Conservation (phyloP, 2,329 filamentous ascomycete genomes). For the Akanthomyces muscarius region DNA sequence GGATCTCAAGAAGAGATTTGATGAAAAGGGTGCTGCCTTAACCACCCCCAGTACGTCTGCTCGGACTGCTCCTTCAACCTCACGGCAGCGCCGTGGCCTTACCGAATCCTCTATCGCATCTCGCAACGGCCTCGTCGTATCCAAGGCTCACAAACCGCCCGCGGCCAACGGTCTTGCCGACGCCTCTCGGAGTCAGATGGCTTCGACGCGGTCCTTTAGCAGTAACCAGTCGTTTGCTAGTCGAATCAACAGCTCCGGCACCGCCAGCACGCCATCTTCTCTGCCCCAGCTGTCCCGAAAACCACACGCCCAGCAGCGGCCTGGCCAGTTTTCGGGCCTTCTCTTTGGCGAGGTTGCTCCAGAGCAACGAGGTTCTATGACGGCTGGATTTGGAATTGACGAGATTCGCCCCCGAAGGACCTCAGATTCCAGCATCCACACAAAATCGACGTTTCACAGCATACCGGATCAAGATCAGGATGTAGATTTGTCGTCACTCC, state of each 20-base stretch:
- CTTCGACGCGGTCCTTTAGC: conserved; percentile 23
- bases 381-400: conserved; percentile 59
- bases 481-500: conserved; percentile 59
- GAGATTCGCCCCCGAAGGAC: conserved; percentile 53
- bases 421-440: conserved; percentile 66
- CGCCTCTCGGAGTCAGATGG: not conserved
- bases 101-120: conserved; percentile 9
- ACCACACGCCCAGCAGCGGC: conserved; percentile 32
- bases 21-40: conserved; percentile 49
- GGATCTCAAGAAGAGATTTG: conserved; percentile 75
- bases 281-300: conserved; percentile 26
- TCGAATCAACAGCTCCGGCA: conserved; percentile 49
- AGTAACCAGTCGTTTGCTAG: conserved; percentile 58
- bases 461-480: conserved; percentile 52
- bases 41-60: conserved; percentile 32
- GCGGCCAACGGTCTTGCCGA: conserved; percentile 27
- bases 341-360: conserved; percentile 72
- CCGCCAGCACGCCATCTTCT: not conserved
- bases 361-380: conserved; percentile 49
- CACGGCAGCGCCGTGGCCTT: conserved; percentile 1
- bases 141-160: conserved; percentile 27
- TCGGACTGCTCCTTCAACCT: conserved; percentile 17
- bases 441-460: conserved; percentile 44
- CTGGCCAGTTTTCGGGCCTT: conserved; percentile 44
- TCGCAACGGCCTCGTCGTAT: not conserved